phyloP scores from a whole-genome alignment of 371 early-diverging fungal species.

The Mortierella sp. region DNA sequence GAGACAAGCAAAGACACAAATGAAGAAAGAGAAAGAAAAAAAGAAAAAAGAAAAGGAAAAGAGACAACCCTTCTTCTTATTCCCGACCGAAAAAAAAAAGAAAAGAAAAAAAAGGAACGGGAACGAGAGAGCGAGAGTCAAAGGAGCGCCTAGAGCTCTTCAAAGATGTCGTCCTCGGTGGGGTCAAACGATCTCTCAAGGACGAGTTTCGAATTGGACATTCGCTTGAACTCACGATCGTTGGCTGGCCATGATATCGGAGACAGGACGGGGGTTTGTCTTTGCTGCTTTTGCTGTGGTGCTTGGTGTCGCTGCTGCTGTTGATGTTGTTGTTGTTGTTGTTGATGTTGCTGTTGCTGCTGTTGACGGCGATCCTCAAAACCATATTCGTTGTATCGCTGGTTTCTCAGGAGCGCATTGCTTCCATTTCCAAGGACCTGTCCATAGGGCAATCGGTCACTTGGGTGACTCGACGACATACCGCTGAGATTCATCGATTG shows the following conservation, averaged over 20 bases:
- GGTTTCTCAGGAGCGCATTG: constrained; percentile 15
- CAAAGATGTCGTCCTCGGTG: constrained; percentile 39
- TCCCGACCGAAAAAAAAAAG: neutral
- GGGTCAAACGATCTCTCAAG: constrained; percentile 49
- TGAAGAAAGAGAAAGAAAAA: constrained; percentile 9
- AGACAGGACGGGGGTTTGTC: constrained; percentile 11
- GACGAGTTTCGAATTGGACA: constrained; percentile 53
- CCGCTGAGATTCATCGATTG: constrained; percentile 14
- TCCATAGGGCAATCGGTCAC: constrained; percentile 7
- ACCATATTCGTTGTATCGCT: constrained; percentile 16
- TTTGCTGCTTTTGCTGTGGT: constrained; percentile 19
- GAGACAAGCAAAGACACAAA: neutral
- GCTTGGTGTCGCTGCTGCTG: constrained; percentile 17
- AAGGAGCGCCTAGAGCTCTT: constrained; percentile 27
- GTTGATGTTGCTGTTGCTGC: constrained; percentile 28
- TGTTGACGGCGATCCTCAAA: constrained; percentile 2
- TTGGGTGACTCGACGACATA: constrained; percentile 5
- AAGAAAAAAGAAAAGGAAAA: neutral
- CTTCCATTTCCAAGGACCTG: constrained; percentile 1
- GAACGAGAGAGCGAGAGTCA: neutral
- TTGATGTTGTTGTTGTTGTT: constrained; percentile 19
- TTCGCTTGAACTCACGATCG: constrained; percentile 51
- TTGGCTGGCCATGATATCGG: constrained; percentile 44
- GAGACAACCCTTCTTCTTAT: constrained; percentile 3
- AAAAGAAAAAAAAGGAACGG: neutral